These are phyloP conservation scores for Pisolithus microcarpus DNA, from an alignment of 768 basidiomycete species.

Conservation along the genomic window DNA sequence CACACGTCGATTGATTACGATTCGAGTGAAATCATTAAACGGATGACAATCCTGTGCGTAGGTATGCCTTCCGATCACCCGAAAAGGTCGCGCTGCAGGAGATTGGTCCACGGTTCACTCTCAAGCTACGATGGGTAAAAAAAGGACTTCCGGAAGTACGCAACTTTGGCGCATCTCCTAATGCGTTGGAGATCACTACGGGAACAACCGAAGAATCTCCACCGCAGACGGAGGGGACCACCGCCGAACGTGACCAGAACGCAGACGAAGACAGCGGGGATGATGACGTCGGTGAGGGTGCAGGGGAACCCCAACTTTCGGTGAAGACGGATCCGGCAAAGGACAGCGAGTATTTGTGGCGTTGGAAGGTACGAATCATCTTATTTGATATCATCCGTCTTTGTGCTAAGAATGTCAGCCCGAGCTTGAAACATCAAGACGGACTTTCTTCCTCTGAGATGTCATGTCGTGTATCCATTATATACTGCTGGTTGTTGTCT, in stretches of 20 bases:
- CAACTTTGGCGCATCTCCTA: slow-evolving; percentile 56
- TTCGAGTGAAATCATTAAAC: no score
- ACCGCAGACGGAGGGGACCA: background rate
- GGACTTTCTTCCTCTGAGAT: slow-evolving; percentile 80
- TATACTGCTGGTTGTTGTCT: background rate
- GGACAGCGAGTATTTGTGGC: slow-evolving; percentile 78
- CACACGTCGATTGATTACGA: slow-evolving; percentile 1
- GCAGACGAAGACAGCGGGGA: background rate
- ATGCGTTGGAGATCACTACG: slow-evolving; percentile 48
- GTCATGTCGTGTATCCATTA: background rate
- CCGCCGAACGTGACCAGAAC: background rate
- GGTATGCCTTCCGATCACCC: slow-evolving; percentile 86
- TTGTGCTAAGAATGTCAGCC: slow-evolving; percentile 45
- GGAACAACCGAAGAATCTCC: slow-evolving; percentile 25
- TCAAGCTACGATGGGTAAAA: slow-evolving; percentile 85
- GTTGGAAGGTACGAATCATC: slow-evolving; percentile 68
- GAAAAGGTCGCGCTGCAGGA: slow-evolving; percentile 93
- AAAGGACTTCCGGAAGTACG: slow-evolving; percentile 82
- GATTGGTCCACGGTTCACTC: slow-evolving; percentile 94
- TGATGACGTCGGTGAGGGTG: slow-evolving; percentile 23
- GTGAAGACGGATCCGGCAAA: slow-evolving; percentile 42
- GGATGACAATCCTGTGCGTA: slow-evolving; percentile 26
- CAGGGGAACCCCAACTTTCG: slow-evolving; percentile 8
- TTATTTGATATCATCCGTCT: background rate
- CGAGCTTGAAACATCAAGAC: slow-evolving; percentile 85